A percentile compares a stretch with the other conserved stretches of the same genome.
phyloP scores from a whole-genome alignment of 139 green algal genomes.

The Haematococcus lacustris region DNA sequence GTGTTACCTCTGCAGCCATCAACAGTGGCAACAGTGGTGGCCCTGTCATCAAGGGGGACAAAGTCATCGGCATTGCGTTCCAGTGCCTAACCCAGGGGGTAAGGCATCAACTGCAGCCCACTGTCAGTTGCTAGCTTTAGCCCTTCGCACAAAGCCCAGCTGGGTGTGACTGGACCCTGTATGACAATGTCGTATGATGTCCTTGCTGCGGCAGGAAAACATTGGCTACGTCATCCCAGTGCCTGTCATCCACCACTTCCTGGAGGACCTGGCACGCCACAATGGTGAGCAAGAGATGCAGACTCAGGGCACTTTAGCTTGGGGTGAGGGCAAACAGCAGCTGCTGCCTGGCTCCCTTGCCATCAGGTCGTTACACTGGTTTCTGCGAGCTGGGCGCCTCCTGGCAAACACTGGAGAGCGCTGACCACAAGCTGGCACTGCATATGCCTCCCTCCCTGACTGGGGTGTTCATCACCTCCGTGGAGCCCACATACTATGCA shows the following conservation, averaged over 20 bases:
- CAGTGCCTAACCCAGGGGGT: constrained; percentile 51
- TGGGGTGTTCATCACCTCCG: constrained; percentile 37
- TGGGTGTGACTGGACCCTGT: too few species aligned
- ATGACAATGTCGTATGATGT: too few species aligned
- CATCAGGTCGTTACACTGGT: constrained; percentile 29
- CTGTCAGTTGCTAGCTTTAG: too few species aligned
- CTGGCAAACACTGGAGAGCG: constrained; percentile 87
- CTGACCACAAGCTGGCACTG: constrained; percentile 48
- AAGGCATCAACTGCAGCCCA: too few species aligned
- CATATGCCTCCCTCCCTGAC: constrained; percentile 39
- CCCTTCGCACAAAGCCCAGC: too few species aligned
- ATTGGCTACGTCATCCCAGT: constrained; percentile 86
- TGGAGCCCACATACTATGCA: constrained; percentile 32
- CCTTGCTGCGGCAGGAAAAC: too few species aligned
- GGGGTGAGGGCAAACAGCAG: too few species aligned
- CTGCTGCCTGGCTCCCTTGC: too few species aligned
- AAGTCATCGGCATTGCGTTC: constrained; percentile 86
- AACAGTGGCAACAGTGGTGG: constrained; percentile 59
- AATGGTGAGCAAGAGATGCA: too few species aligned
- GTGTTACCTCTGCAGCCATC: constrained; percentile 16
- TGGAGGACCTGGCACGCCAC: constrained; percentile 70
- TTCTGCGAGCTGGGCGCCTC: constrained; percentile 73
- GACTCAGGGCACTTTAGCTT: too few species aligned
- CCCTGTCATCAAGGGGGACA: constrained; percentile 63
- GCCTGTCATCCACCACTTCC: constrained; percentile 89